Evolutionary conservation across 163 green algal genomes (phyloP), one percentile per base, ranked within the genome.

Genomic region (Prototheca wickerhamii): DNA sequence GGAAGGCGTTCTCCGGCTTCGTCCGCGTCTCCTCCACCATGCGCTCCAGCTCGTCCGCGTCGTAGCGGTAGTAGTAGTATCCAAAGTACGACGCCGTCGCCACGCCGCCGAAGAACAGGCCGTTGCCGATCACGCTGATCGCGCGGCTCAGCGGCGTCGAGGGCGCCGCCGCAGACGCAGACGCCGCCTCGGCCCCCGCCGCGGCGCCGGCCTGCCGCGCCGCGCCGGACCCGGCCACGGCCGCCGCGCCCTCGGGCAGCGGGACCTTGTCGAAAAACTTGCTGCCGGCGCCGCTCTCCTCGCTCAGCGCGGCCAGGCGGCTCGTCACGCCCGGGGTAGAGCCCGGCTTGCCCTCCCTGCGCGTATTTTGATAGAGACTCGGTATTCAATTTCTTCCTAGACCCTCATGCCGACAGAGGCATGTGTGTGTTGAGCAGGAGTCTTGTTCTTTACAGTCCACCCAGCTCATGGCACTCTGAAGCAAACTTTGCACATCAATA

Each of bases 21-120:
- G 66, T 58, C 26, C 64, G 17, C 25, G 66, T 82, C 70, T 81
- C 67, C 8, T 76, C 70, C 2, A 89, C 40, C 60, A 82, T 74
- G 7, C 58, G 40, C 42, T 80, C 67, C 12, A 91, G 50, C 57
- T 84, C 62, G 4, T 81, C 68, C n/a, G 52, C 50, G 37, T 72
- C 49, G 40, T 89, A 89, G 0, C 62, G 57, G 32, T 84, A 86
- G 0, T 76, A 82, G 64, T 89, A 91, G 64, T 90, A 89, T 1
- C 76, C 80, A 64, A 84, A 80, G 65, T 80, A 86, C n/a, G 71
- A 65, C 8, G 56, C 68, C 20, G 73, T 64, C 0, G 65, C 79
- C 30, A 86, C 58, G 10, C 59, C 35, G 18, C 65, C 74, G 31
- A 81, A 68, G 32, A 84, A 76, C 35, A 82, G 63, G 30, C 62